Evolutionary conservation across 805 yeast genomes (phyloP).

Genomic region (Candida manassasensis): DNA sequence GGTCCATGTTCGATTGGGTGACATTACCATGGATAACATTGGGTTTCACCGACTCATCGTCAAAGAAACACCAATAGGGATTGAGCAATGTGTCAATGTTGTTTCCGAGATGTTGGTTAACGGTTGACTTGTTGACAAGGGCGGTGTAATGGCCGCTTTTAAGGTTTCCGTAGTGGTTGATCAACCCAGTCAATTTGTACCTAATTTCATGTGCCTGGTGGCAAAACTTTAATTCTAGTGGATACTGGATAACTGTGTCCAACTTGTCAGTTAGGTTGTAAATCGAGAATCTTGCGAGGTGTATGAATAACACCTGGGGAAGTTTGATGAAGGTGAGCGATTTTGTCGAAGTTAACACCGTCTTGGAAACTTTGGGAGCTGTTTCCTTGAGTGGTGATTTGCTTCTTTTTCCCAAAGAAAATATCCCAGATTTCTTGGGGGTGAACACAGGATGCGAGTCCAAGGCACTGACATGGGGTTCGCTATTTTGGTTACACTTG

Average conservation of each 20-base stretch:
- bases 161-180: slow-evolving; percentile 67
- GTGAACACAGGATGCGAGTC: slow-evolving; percentile 37
- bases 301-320: slow-evolving; percentile 37
- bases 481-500: slow-evolving; percentile 43
- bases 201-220: slow-evolving; percentile 27
- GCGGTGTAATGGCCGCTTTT: slow-evolving; percentile 77
- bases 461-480: slow-evolving; percentile 14
- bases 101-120: slow-evolving; percentile 5
- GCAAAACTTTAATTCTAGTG: slow-evolving; percentile 47
- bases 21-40: slow-evolving; percentile 45
- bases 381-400: slow-evolving; percentile 29
- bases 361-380: slow-evolving; percentile 8
- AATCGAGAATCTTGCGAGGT: slow-evolving; percentile 40
- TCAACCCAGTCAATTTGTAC: slow-evolving; percentile 57
- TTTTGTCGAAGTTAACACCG: slow-evolving; percentile 15
- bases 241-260: slow-evolving; percentile 49
- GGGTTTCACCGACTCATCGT: slow-evolving; percentile 56
- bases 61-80: slow-evolving; percentile 70
- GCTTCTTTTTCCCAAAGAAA: slow-evolving; percentile 29
- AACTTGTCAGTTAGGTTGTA: slow-evolving; percentile 51
- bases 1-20: slow-evolving; percentile 28
- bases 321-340: slow-evolving; percentile 27
- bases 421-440: slow-evolving; percentile 30
- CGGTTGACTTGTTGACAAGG: slow-evolving; percentile 45
- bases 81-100: slow-evolving; percentile 24